Base-by-base conservation (phyloP, 2,329 filamentous ascomycete species). In the Hypomyces perniciosus region DNA sequence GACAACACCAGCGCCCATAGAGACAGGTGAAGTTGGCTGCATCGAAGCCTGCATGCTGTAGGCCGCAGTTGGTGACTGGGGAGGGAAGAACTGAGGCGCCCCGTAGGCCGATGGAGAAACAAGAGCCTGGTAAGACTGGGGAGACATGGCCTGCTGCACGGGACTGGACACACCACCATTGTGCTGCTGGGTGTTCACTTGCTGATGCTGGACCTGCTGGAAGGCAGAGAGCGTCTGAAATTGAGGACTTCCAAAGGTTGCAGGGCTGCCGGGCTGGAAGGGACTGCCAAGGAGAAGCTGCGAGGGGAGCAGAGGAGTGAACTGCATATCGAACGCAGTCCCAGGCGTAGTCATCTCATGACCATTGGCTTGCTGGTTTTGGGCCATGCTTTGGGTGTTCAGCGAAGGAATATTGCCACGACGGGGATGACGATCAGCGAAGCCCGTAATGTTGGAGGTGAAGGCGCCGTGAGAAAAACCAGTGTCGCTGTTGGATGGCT, bases 251-350 rank as follows among this genome's bases (percentile, higher is more conserved):
- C 85, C 84, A 71, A 96, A 97, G 35, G 88, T 85, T 33, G 86
- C 88, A 4, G 92, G 92, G 5, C 89, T 96, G 39, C 91, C 93
- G 10, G 93, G 90, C 72, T 97, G 93, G 72, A 97, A 97, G 13
- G 93, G 93, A 70, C 90, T 96, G 44, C 93, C 93, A 46, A 97
- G 85, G 28, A 99, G 83, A 61, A 99, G 78, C 72, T 96, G 90
- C 33, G 92, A 97, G 34, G 93, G 93, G 35, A 99, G 82, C 58
- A 99, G 80, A 57, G 93, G 92, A 8, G 93, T 96, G 71, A 96
- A 97, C 72, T 97, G 93, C 92, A 97, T 96, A 65, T 97, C 93
- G 65, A 90, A 95, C 40, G 81, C 90, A 47, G 90, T 92, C 40
- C 88, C 90, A 12, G 93, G 91, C 27, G 88, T 92, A 59, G 86